Evolutionary conservation across 2,329 filamentous ascomycete species (phyloP).

Genomic region (Diplocarpon rosae): DNA sequence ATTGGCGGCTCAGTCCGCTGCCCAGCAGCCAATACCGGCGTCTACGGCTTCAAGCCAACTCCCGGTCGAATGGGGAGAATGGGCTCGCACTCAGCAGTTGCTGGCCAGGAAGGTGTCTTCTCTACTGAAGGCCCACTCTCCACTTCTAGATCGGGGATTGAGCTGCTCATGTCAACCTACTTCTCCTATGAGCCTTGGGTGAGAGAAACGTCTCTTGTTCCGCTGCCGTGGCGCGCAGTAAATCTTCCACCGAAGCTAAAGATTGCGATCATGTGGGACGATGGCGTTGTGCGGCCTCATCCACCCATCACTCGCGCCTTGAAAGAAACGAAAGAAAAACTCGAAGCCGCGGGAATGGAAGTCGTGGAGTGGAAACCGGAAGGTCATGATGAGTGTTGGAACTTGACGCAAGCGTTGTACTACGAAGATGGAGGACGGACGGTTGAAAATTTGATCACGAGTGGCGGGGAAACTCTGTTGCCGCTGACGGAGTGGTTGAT

Average conservation of each 20-base stretch:
- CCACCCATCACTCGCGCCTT: slow-evolving; percentile 16
- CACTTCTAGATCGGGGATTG: slow-evolving; percentile 37
- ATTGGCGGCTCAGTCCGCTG: slow-evolving; percentile 15
- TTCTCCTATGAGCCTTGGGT: slow-evolving; percentile 34
- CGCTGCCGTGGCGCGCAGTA: slow-evolving; percentile 30
- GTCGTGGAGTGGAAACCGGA: slow-evolving; percentile 17
- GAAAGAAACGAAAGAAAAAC: slow-evolving; percentile 5
- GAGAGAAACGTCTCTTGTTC: slow-evolving; percentile 38
- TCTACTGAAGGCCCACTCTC: slow-evolving; percentile 29
- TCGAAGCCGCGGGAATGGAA: slow-evolving; percentile 10
- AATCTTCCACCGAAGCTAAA: slow-evolving; percentile 21
- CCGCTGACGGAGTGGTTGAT: slow-evolving; percentile 19
- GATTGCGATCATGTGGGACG: slow-evolving; percentile 26
- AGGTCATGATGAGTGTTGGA: slow-evolving; percentile 16
- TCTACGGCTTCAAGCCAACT: slow-evolving; percentile 40
- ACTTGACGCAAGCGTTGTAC: slow-evolving; percentile 15
- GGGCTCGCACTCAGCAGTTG: slow-evolving; percentile 33
- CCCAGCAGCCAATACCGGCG: slow-evolving; percentile 35
- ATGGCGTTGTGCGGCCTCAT: slow-evolving; percentile 12
- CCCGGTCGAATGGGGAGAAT: slow-evolving; percentile 31
- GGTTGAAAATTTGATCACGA: slow-evolving; percentile 7
- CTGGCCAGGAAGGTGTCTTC: slow-evolving; percentile 27
- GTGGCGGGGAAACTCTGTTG: slow-evolving; percentile 10
- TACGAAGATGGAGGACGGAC: slow-evolving; percentile 17
- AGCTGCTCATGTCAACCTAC: slow-evolving; percentile 23